Evolutionary conservation across 139 green algal genomes (phyloP), one percentile per base, ranked within the genome.

Genomic region (Haematococcus sp.): DNA sequence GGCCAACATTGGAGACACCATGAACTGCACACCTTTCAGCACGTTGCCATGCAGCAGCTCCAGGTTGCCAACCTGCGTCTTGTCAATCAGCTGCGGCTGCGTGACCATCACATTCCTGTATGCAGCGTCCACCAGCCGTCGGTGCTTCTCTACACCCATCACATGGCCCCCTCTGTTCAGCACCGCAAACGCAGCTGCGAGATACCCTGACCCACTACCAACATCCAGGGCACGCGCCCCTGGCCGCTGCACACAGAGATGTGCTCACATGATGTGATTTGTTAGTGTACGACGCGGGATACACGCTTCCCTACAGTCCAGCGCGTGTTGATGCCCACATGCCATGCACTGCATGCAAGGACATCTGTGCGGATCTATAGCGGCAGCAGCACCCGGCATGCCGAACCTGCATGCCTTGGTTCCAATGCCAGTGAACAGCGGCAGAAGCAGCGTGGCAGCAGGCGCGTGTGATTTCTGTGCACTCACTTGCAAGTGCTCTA

Each of bases 161-260:
- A 92, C 88, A 13, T 68, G 63, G 16, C 84, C 84, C 16, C 63
- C 76, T 4, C 60, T 79, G 35, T 93, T 88, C 82, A 98, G 74
- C 30, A 88, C 61, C 2, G 85, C 91, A 71, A 98, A 89, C 34
- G 77, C 75, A 22, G 89, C 92, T 17, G 85, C 88, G 59, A 98
- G 84, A 79, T 97, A 95, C 30, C 90, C 87, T 60, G 76, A 85
- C 32, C 84, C 84, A 84, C 73, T 0, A 0, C 94, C 94, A 1
- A 98, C 90, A 65, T 98, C 94, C 59, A 98, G 84, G 20, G 93
- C 90, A 1, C 81, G 64, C 1, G 84, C 85, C 16, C 92, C 92
- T 0, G 88, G 88, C 13, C 67, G 67, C 30, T 54, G 25, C n/a
- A n/a, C n/a, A n/a, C n/a, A n/a, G n/a, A n/a, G n/a, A n/a, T n/a